Conservation (phyloP, 768 basidiomycete species). For the Hysterangium stoloniferum region DNA sequence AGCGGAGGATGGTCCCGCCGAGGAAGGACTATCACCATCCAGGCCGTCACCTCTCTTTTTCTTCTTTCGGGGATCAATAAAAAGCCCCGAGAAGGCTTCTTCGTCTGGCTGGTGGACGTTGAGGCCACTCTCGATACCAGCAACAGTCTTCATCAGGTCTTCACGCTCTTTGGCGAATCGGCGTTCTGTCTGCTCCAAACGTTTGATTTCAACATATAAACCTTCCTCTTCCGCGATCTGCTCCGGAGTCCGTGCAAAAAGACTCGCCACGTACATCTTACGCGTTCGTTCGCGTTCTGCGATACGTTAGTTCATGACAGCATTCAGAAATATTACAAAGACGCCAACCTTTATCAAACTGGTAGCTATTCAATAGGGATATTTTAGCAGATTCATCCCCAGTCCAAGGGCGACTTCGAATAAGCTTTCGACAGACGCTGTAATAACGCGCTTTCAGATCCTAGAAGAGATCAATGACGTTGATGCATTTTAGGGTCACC, state of each 20-base stretch:
- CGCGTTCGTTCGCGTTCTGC: constrained; percentile 75
- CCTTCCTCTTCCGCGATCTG: constrained; percentile 95
- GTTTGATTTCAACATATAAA: constrained; percentile 85
- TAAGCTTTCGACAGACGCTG: constrained; percentile 79
- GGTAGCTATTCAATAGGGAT: constrained; percentile 58
- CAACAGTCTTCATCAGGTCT: constrained; percentile 73
- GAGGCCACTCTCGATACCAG: constrained; percentile 83
- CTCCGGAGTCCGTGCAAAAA: constrained; percentile 82
- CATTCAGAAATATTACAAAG: not conserved
- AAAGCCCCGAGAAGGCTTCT: constrained; percentile 43
- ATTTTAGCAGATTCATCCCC: constrained; percentile 72
- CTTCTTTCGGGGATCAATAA: constrained; percentile 51
- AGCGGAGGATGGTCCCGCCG: constrained; percentile 12
- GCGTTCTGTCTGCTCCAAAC: constrained; percentile 89
- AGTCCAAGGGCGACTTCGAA: constrained; percentile 75
- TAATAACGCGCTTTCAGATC: constrained; percentile 95
- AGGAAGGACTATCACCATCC: constrained; percentile 6
- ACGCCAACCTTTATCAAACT: constrained; percentile 81
- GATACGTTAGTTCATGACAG: no score
- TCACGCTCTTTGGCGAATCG: constrained; percentile 85
- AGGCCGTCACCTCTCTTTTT: constrained; percentile 35
- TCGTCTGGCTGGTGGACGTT: constrained; percentile 62
- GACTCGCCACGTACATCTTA: constrained; percentile 77
- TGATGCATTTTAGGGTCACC: not conserved
- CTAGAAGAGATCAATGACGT: constrained; percentile 29